Percentiles rank a stretch among this genome's conserved stretches.
phyloP scores from a whole-genome alignment of 805 yeast species.

The Metschnikowia colocasiae region DNA sequence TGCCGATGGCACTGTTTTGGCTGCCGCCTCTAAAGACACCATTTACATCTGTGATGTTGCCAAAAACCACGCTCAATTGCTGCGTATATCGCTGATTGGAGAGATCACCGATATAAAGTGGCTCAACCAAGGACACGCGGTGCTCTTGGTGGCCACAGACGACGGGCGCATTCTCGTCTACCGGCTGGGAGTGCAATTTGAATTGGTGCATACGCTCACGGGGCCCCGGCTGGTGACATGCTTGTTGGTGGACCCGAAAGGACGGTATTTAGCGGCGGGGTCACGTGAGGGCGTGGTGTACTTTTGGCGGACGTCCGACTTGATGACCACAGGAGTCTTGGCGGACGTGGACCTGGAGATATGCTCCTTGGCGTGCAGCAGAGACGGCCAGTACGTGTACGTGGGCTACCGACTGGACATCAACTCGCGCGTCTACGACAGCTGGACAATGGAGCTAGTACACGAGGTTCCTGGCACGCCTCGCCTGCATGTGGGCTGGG shows the following conservation, averaged over 20 bases:
- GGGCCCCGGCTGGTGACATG: constrained; percentile 51
- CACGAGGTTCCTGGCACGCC: constrained; percentile 22
- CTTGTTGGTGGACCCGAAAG: constrained; percentile 50
- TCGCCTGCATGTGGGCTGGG: constrained; percentile 26
- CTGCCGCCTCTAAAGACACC: constrained; percentile 40
- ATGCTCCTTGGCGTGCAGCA: constrained; percentile 34
- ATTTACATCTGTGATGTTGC: constrained; percentile 34
- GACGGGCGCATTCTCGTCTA: constrained; percentile 42
- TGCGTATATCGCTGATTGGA: neutral
- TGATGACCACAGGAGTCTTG: constrained; percentile 35
- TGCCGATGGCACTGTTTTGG: constrained; percentile 45
- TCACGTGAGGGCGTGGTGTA: constrained; percentile 56
- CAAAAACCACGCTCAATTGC: constrained; percentile 27
- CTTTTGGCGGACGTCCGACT: constrained; percentile 43
- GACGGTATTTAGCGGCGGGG: constrained; percentile 49
- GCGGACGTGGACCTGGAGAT: constrained; percentile 44
- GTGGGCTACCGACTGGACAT: constrained; percentile 42
- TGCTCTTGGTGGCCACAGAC: constrained; percentile 39
- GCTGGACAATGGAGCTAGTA: constrained; percentile 25
- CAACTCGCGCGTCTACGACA: constrained; percentile 40
- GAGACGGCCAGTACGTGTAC: constrained; percentile 46
- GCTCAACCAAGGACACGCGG: constrained; percentile 40
- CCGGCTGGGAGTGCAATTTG: constrained; percentile 9
- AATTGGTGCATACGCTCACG: constrained; percentile 18
- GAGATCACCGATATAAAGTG: constrained; percentile 42